Conservation (phyloP, 192 early-diverging fungal genomes). For the Coemansia sp. region DNA sequence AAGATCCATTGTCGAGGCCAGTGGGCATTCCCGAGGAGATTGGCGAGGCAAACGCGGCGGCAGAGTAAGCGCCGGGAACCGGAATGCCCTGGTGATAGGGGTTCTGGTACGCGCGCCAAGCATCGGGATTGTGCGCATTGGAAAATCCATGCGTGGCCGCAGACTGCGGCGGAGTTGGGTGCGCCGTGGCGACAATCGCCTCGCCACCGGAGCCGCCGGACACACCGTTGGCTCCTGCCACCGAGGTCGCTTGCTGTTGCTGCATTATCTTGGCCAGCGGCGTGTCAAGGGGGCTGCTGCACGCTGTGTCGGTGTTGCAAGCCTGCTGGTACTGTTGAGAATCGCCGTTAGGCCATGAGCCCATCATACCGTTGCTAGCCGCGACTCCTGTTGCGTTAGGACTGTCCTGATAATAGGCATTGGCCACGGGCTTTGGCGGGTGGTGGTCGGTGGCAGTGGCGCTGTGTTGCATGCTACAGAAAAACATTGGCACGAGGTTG, state of each 20-base stretch:
- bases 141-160: slow-evolving; percentile 40
- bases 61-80: slow-evolving; percentile 25
- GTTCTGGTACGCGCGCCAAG: slow-evolving; percentile 34
- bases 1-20: slow-evolving; percentile 21
- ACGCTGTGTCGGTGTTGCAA: slow-evolving; percentile 30
- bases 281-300: slow-evolving; percentile 50
- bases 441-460: slow-evolving; percentile 15
- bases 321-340: slow-evolving; percentile 14
- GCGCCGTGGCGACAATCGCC: slow-evolving; percentile 3
- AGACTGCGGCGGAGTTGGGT: slow-evolving; percentile 51
- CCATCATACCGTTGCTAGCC: slow-evolving; percentile 24
- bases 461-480: slow-evolving; percentile 25
- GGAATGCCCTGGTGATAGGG: slow-evolving; percentile 28
- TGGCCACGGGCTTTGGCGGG: slow-evolving; percentile 10
- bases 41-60: slow-evolving; percentile 35
- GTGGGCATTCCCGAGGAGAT: slow-evolving; percentile 28
- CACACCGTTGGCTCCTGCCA: slow-evolving; percentile 8
- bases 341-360: slow-evolving; percentile 17
- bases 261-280: slow-evolving; percentile 53
- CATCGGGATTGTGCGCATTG: slow-evolving; percentile 17
- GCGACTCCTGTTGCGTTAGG: slow-evolving; percentile 2
- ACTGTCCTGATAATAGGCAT: slow-evolving; percentile 15
- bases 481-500: slow-evolving; percentile 11
- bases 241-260: slow-evolving; percentile 28
- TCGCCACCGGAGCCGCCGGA: slow-evolving; percentile 7